Evolutionary conservation across 345 rosid species (phyloP).

Genomic region (Anacardium occidentale): DNA sequence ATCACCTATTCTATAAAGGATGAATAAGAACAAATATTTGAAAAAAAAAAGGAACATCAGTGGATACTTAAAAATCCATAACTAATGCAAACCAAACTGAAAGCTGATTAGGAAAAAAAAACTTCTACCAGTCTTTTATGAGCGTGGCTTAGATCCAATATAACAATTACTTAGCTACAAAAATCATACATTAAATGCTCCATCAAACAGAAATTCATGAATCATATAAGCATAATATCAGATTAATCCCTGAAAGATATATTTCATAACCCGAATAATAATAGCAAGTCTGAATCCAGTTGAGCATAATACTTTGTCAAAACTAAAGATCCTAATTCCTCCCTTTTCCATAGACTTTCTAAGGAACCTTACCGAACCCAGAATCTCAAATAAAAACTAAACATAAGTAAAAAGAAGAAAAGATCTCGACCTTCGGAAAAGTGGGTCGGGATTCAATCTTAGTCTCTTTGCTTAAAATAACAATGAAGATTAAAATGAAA

Average conservation of each 20-base stretch:
- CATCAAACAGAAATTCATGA: neutral
- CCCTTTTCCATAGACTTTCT: neutral
- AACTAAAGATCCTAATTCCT: neutral
- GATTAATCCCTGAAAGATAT: neutral
- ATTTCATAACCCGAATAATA: neutral
- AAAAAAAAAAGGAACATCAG: too few species aligned
- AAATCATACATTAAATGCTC: neutral
- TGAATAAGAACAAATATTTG: neutral
- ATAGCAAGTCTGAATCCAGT: neutral
- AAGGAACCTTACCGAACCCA: neutral
- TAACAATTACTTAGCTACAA: neutral
- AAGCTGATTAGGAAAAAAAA: neutral
- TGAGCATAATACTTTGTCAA: neutral
- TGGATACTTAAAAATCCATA: too few species aligned
- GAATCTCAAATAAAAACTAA: neutral
- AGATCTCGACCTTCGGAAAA: constrained; percentile 41
- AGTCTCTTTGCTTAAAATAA: constrained; percentile 51
- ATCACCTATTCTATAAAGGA: neutral
- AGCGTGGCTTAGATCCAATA: neutral
- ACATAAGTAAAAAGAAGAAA: neutral
- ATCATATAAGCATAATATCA: neutral
- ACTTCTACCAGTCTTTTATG: neutral
- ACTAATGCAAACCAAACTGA: neutral
- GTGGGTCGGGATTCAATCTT: constrained; percentile 61
- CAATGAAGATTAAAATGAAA: constrained; percentile 53